phyloP scores from a whole-genome alignment of 768 basidiomycete species.

The Phylloporus arenicola region DNA sequence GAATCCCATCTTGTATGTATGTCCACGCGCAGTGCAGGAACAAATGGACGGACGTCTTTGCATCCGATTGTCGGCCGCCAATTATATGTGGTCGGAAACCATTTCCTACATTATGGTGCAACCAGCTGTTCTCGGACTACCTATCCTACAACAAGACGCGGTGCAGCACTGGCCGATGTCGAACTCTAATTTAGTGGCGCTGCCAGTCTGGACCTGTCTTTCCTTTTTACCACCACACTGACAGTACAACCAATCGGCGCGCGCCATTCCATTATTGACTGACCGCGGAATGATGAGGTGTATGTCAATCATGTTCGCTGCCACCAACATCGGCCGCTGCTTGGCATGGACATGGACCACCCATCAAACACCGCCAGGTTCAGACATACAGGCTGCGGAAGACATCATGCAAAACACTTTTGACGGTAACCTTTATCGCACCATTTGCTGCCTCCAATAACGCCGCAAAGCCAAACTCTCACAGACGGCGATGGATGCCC shows the following conservation, averaged over 20 bases:
- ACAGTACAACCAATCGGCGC: not conserved
- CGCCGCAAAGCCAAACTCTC: slow-evolving; percentile 15
- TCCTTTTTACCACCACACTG: not conserved
- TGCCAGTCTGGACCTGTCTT: not conserved
- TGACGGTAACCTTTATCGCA: slow-evolving; percentile 17
- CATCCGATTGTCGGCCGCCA: not conserved
- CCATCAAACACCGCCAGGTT: slow-evolving; percentile 20
- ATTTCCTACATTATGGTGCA: not conserved
- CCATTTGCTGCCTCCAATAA: slow-evolving; percentile 7
- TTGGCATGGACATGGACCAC: slow-evolving; percentile 28
- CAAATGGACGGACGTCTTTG: not conserved
- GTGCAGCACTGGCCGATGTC: not conserved
- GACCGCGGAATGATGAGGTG: slow-evolving; percentile 7
- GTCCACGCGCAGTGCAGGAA: not conserved
- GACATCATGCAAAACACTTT: slow-evolving; percentile 12
- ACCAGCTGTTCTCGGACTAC: not conserved
- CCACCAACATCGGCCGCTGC: slow-evolving; percentile 7
- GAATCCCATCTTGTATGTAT: too few species aligned
- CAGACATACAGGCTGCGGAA: not conserved
- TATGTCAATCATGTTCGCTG: slow-evolving; percentile 10
- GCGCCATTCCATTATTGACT: not conserved
- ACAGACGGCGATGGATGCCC: slow-evolving; percentile 16
- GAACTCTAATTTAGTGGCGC: slow-evolving; percentile 1
- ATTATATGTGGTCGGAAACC: not conserved
- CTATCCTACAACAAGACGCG: not conserved